Conservation (phyloP, 257 asterid genomes). For the Cinchona pubescens region DNA sequence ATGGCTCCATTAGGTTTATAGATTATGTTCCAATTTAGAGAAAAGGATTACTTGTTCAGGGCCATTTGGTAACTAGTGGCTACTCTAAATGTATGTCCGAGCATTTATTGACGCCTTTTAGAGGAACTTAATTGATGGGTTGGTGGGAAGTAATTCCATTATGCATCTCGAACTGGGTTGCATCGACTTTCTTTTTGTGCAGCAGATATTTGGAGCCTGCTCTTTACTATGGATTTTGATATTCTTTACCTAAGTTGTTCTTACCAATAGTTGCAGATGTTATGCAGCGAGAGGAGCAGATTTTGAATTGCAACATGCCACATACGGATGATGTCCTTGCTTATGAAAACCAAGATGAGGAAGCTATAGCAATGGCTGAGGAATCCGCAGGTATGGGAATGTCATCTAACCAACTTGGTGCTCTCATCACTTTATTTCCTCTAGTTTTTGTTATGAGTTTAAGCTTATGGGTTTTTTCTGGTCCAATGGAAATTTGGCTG, state of each 20-base stretch:
- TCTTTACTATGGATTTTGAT: not conserved
- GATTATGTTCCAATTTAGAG: not conserved
- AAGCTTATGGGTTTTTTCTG: not conserved
- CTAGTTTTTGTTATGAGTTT: not conserved
- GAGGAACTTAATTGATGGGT: not conserved
- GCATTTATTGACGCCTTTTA: not conserved
- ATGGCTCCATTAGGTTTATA: not conserved
- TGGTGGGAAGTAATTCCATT: not conserved
- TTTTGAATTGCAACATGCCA: constrained; percentile 41
- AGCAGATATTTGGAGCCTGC: not conserved
- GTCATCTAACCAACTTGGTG: constrained; percentile 35
- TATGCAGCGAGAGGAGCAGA: constrained; percentile 58
- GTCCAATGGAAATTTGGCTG: not conserved
- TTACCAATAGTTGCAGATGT: constrained; percentile 34
- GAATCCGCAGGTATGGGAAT: constrained; percentile 42
- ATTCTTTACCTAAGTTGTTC: constrained; percentile 1
- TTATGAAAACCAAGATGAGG: constrained; percentile 65
- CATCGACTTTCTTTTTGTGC: not conserved
- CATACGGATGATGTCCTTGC: constrained; percentile 58
- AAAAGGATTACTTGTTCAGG: not conserved
- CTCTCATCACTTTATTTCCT: constrained; percentile 10
- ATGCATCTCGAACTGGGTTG: not conserved
- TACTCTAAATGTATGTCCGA: not conserved
- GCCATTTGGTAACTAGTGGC: not conserved
- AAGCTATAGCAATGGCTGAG: constrained; percentile 59